phyloP scores from a whole-genome alignment of 192 early-diverging fungal species.

The Dissophora ornata region DNA sequence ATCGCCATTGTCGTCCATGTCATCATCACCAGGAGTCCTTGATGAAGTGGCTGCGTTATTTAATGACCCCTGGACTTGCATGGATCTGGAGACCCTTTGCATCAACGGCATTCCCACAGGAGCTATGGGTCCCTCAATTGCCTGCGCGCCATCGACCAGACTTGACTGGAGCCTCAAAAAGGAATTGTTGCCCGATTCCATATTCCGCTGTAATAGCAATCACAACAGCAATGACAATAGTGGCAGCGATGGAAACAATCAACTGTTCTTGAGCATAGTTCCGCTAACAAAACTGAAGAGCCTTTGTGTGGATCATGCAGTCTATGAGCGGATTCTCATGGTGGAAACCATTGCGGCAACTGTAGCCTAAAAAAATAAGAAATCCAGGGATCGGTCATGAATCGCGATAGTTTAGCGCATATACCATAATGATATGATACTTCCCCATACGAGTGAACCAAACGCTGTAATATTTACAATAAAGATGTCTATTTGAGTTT shows the following conservation, averaged over 20 bases:
- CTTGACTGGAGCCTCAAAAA: background rate
- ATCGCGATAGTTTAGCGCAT: too few species aligned
- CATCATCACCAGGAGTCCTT: too few species aligned
- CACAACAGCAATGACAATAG: slow-evolving; percentile 7
- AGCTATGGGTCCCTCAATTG: background rate
- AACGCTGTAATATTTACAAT: too few species aligned
- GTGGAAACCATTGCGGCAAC: background rate
- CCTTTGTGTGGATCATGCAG: background rate
- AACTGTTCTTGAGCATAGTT: background rate
- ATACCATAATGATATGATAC: slow-evolving; percentile 4
- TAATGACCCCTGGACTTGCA: slow-evolving; percentile 17
- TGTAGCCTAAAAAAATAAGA: background rate
- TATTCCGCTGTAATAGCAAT: background rate
- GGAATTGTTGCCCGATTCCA: too few species aligned
- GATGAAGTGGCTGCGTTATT: slow-evolving; percentile 22
- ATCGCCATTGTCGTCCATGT: background rate
- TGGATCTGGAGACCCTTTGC: slow-evolving; percentile 6
- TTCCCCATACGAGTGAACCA: too few species aligned
- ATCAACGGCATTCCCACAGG: slow-evolving; percentile 6
- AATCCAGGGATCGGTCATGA: too few species aligned
- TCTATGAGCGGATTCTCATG: background rate
- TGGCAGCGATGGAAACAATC: background rate
- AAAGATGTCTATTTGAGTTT: too few species aligned
- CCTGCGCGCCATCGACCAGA: background rate
- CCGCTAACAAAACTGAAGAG: slow-evolving; percentile 3